These are phyloP conservation scores for Colletotrichum tamarilloi DNA, from an alignment of 2,329 filamentous ascomycete species.

Conservation along the genomic window DNA sequence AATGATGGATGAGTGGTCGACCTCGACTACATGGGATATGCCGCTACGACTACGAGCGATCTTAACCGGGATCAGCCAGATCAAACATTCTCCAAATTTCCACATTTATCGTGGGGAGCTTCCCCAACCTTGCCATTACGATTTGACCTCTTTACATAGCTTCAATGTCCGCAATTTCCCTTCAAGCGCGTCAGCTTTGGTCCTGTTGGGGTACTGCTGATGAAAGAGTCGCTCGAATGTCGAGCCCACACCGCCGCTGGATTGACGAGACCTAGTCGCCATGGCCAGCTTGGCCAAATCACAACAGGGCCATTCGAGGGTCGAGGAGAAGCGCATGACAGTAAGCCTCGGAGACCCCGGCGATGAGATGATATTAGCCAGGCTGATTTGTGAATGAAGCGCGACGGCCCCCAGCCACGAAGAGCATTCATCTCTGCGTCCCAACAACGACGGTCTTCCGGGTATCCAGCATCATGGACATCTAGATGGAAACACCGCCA, in stretches of 20 bases:
- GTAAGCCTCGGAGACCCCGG: not conserved
- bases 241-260: not conserved
- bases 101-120: not conserved
- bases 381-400: not conserved
- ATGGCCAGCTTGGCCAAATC: slow-evolving; percentile 25
- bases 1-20: not conserved
- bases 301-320: not conserved
- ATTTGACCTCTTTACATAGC: not conserved
- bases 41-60: not conserved
- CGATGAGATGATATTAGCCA: not conserved
- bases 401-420: not conserved
- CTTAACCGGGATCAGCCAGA: not conserved
- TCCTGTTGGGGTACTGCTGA: not conserved
- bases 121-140: not conserved
- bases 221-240: not conserved
- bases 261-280: slow-evolving; percentile 4
- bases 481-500: slow-evolving; percentile 22
- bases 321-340: slow-evolving; percentile 14
- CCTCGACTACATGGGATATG: not conserved
- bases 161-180: not conserved
- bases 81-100: slow-evolving; percentile 9
- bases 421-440: not conserved
- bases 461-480: slow-evolving; percentile 6
- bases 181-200: not conserved
- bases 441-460: not conserved